phyloP scores from a whole-genome alignment of 148 eudicot genomes.

The Rhododendron vialii region DNA sequence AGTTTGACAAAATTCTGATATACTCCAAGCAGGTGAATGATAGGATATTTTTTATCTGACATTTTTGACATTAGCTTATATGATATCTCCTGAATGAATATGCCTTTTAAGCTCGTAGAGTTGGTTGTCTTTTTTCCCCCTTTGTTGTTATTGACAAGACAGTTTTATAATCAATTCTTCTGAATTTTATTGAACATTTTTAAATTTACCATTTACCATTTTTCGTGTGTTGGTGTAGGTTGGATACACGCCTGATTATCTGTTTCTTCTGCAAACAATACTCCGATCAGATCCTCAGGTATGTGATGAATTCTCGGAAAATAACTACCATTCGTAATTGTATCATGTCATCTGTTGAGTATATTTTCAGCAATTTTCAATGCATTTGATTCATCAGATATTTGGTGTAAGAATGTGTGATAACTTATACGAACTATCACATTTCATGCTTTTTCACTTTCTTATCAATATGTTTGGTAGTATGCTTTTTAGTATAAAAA shows the following conservation, averaged over 20 bases:
- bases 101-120: not conserved
- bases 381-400: not conserved
- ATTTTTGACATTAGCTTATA: not conserved
- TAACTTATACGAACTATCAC: not conserved
- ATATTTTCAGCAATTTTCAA: not conserved
- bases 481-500: not conserved
- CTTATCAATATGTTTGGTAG: not conserved
- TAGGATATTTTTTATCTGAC: not conserved
- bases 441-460: not conserved
- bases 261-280: slow-evolving; percentile 93
- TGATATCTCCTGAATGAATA: not conserved
- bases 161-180: not conserved
- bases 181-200: not conserved
- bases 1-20: slow-evolving; percentile 88
- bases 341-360: not conserved
- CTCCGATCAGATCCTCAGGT: slow-evolving; percentile 95
- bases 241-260: slow-evolving; percentile 91
- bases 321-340: not conserved
- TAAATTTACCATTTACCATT: not conserved
- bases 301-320: slow-evolving; percentile 10
- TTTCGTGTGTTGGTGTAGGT: slow-evolving; percentile 46
- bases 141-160: not conserved
- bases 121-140: not conserved
- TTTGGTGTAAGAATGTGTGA: not conserved
- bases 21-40: slow-evolving; percentile 83